Conservation (phyloP, 495 filamentous ascomycete genomes). For the Clavariopsis aquatica region DNA sequence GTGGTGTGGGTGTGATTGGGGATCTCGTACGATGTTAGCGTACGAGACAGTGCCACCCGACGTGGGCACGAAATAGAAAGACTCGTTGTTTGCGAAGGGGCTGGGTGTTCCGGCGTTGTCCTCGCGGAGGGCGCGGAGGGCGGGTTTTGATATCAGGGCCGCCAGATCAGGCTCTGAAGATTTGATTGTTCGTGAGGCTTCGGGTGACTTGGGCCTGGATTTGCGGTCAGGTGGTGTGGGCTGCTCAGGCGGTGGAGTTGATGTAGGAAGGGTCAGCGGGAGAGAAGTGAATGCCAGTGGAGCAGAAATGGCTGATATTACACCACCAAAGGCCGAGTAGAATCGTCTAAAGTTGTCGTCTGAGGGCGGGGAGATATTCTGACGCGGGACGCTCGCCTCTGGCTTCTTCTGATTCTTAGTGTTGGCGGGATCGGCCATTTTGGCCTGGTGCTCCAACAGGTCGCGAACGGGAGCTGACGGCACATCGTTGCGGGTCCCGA, state of each 20-base stretch:
- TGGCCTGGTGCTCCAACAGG: conserved; percentile 19
- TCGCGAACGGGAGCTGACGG: conserved; percentile 29
- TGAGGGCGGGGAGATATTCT: conserved; percentile 37
- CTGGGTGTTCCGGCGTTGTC: conserved; percentile 44
- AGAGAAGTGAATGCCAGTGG: conserved; percentile 90
- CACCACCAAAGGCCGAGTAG: conserved; percentile 80
- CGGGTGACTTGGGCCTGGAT: conserved; percentile 14
- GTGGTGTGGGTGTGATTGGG: conserved; percentile 63
- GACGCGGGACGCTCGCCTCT: conserved; percentile 5
- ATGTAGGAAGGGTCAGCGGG: conserved; percentile 58
- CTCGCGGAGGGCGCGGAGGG: conserved; percentile 68
- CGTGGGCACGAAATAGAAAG: conserved; percentile 92
- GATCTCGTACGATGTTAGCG: conserved; percentile 77
- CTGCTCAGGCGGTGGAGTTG: conserved; percentile 15
- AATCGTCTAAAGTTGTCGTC: conserved; percentile 87
- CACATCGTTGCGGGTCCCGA: conserved; percentile 55
- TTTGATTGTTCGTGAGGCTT: conserved; percentile 33
- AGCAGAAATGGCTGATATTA: conserved; percentile 82
- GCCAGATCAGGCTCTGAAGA: conserved; percentile 70
- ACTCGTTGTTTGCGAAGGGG: conserved; percentile 63
- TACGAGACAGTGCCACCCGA: conserved; percentile 88
- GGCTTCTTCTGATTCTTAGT: conserved; percentile 17
- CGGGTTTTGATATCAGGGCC: conserved; percentile 75
- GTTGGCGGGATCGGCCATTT: conserved; percentile 10
- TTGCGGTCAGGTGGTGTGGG: conserved; percentile 12